Percentiles rank a stretch among this genome's conserved stretches.
Evolutionary conservation across 1,284 basidiomycete genomes (phyloP).

Genomic region (Trichosporon inkin): DNA sequence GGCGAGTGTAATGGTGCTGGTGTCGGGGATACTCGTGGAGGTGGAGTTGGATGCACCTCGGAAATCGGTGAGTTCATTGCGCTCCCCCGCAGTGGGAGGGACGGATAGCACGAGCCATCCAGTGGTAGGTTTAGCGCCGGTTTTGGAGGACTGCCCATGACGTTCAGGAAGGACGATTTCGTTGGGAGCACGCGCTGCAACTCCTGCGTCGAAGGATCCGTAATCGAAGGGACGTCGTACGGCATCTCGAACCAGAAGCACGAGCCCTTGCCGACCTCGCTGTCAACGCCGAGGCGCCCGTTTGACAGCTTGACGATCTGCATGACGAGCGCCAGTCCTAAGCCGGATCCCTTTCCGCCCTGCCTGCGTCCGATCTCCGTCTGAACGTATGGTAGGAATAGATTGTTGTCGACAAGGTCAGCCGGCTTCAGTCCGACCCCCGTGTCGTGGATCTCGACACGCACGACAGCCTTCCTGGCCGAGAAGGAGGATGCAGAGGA

Average conservation of each 20-base stretch:
- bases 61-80: too few relatives aligned
- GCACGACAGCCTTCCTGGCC: slow-evolving; percentile 53
- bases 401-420: slow-evolving; percentile 61
- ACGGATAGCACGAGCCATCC: too few relatives aligned
- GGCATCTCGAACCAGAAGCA: slow-evolving; percentile 41
- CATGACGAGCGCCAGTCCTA: slow-evolving; percentile 82
- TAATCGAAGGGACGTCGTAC: neutral
- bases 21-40: too few relatives aligned
- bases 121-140: too few relatives aligned
- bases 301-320: slow-evolving; percentile 80
- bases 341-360: slow-evolving; percentile 78
- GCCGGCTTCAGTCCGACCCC: slow-evolving; percentile 67
- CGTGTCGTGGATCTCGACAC: slow-evolving; percentile 76
- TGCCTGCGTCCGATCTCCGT: slow-evolving; percentile 66
- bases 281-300: slow-evolving; percentile 64
- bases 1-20: too few relatives aligned
- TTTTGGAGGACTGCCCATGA: neutral
- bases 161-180: neutral
- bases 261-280: slow-evolving; percentile 42
- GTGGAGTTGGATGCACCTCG: too few relatives aligned
- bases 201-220: neutral
- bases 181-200: neutral
- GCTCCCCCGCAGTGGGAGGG: too few relatives aligned
- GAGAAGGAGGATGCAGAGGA: neutral
- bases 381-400: slow-evolving; percentile 50